Evolutionary conservation across 371 early-diverging fungal species (phyloP), one percentile per base, ranked within the genome.

Genomic region (Rhizopus microsporus): DNA sequence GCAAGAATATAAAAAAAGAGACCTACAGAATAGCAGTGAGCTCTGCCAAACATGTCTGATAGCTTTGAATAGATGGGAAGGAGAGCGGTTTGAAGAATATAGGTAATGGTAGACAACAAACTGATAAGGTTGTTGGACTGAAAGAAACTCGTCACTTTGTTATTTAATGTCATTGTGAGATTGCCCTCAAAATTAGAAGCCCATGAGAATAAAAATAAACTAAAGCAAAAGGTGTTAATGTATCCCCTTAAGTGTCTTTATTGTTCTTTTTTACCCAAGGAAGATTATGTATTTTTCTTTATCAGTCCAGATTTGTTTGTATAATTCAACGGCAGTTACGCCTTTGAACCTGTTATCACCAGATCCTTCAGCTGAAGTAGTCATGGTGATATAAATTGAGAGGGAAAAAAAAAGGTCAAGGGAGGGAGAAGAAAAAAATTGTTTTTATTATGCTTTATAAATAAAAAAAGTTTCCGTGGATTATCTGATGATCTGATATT

Each of bases 11-110:
- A 69, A 31, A 69, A 57, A 2, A 50, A 15, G 5, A 69, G 34
- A 5, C 57, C 48, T 34, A 69, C 35, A 5, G 65, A 48, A 31
- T 65, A 69, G 8, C 49, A 54, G 44, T 65, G 56, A 37, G 65
- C 62, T 65, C 69, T 61, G 39, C 69, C 65, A 30, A 56, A 45
- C 40, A 69, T 56, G 45, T 69, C 66, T 7, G 69, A 61, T 7
- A 69, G 59, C 31, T 69, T 69, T 33, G 69, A 65, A 39, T 65
- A 65, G n/a, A 65, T 62, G n/a, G 65, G 69, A 23, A 62, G 49
- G 49, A 69, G 62, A 15, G 59, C 58, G 9, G 62, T 59, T 57
- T 69, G 65, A 3, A 69, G 51, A n/a, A 69, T 69, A 42, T 65
- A 65, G 4, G 62, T 17, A 8, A 69, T 53, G 8, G 62, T 65